Conservation (phyloP, 1,139 yeast species). For the Taiozyma onychis region DNA sequence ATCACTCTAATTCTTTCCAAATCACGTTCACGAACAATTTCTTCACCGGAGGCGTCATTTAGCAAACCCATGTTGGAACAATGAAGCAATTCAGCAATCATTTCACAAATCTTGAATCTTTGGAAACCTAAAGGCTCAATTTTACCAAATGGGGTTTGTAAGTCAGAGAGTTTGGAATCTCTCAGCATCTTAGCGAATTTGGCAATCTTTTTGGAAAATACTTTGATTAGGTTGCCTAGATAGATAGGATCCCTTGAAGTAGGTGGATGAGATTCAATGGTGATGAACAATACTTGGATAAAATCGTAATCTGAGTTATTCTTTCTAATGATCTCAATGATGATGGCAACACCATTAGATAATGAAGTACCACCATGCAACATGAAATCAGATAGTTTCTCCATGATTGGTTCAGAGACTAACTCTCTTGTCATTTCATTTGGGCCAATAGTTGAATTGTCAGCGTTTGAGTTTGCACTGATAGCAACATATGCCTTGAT, state of each 20-base stretch:
- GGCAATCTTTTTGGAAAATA: conserved; percentile 73
- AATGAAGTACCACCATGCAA: conserved; percentile 85
- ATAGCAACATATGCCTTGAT: conserved; percentile 89
- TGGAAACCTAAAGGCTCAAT: conserved; percentile 94
- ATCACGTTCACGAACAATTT: conserved; percentile 72
- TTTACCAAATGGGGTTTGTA: conserved; percentile 67
- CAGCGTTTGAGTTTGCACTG: conserved; percentile 81
- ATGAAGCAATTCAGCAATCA: conserved; percentile 89
- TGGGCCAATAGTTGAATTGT: conserved; percentile 90
- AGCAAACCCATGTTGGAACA: conserved; percentile 95
- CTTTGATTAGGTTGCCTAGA: conserved; percentile 77
- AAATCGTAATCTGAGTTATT: conserved; percentile 94
- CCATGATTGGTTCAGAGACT: conserved; percentile 67
- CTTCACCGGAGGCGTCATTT: conserved; percentile 81
- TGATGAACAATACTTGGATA: conserved; percentile 80
- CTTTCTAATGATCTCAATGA: conserved; percentile 90
- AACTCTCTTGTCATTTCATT: conserved; percentile 89
- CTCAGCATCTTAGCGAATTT: conserved; percentile 57
- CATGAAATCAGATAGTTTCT: conserved; percentile 73
- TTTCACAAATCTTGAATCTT: conserved; percentile 89
- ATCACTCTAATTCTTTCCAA: conserved; percentile 49
- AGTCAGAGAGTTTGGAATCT: conserved; percentile 29
- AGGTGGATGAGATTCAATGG: conserved; percentile 91
- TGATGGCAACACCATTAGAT: conserved; percentile 93
- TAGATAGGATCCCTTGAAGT: conserved; percentile 93